Evolutionary conservation across 495 filamentous ascomycete species (phyloP), one percentile per base, ranked within the genome.

Genomic region (Mytilinidion resinicola): DNA sequence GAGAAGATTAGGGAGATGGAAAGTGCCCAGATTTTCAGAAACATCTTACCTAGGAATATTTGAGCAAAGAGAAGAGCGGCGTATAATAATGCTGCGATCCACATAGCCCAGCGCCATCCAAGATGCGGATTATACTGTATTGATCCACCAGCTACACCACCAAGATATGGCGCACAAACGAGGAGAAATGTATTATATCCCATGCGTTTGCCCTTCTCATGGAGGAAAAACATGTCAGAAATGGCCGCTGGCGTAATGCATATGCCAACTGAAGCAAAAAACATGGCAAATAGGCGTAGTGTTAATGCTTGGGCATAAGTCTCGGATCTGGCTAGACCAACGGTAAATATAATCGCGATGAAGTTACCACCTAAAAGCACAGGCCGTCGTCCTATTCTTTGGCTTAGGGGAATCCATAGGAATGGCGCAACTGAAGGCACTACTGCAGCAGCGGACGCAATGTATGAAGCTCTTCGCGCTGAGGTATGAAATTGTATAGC

Each of bases 161-260:
- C 51, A n/a, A 54, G 30, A 25, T 54, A 54, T 5, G 51, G 51
- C 1, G 51, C 51, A 8, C 38, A 17, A 42, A 54, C 51, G 35
- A 39, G 35, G n/a, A 54, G 35, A 19, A 54, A 54, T 15, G n/a
- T 39, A 33, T 54, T 54, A 34, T 39, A 15, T 19, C 51, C 51
- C 20, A 54, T 54, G 5, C 51, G 14, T 25, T 54, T 54, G 30
- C 51, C 51, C 36, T 54, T 54, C 51, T 54, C 51, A 25, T 54
- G 51, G 8, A 54, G 42, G 34, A 54, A 39, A 15, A 54, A 54
- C 12, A 54, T 9, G 19, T 54, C 51, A 25, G n/a, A 19, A 25
- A 54, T 54, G 8, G 51, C 51, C 9, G 51, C 51, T 19, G 51
- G 51, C 8, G 51, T 54, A 21, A 54, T 54, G 36, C 51, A 54